Base-by-base conservation (phyloP, 306 rosid genomes). In the Heteromeles arbutifolia region DNA sequence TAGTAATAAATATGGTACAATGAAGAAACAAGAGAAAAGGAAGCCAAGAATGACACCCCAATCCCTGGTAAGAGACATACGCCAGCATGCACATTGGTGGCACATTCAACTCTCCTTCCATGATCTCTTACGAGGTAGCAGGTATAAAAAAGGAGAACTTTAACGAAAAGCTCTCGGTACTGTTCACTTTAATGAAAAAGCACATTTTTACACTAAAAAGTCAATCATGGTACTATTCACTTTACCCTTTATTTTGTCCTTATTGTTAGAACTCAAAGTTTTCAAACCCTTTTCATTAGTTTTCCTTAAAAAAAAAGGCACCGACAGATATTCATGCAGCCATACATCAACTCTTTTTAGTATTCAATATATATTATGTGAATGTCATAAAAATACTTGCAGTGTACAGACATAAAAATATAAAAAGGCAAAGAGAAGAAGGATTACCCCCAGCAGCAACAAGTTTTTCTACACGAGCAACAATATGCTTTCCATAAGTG, bases 391-490 rank as follows among this genome's bases (percentile, higher is more conserved):
- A 59, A 31, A 31, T 18, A 17, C 18, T 15, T 29, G 66, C 37
- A 26, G 21, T 61, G 28, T 21, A 14, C 25, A 14, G 24, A 34
- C 17, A 57, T 22, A 74, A 12, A 67, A 62, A 62, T 6, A 6
- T 6, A 6, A 54, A 67, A 28, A 21, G 4, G 57, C 67, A 14
- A 45, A 63, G 58, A 13, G 77, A 18, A 82, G 72, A 75, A 71
- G 57, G 59, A 54, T 32, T 86, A 94, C 97, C 99, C 80, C 99
- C 97, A 25, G 99, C 99, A 31, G 97, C 97, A 73, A 95, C 99
- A 22, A 95, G 99, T 87, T 95, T 92, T 85, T 95, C 97, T 77
- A 95, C 99, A 67, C 99, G 99, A 1, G 97, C 93, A 24, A 90
- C 97, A 6, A 92, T 95, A 66, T 95, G 99, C 89, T 92, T 92